Evolutionary conservation across 768 basidiomycete species (phyloP).

Genomic region (Vararia minispora): DNA sequence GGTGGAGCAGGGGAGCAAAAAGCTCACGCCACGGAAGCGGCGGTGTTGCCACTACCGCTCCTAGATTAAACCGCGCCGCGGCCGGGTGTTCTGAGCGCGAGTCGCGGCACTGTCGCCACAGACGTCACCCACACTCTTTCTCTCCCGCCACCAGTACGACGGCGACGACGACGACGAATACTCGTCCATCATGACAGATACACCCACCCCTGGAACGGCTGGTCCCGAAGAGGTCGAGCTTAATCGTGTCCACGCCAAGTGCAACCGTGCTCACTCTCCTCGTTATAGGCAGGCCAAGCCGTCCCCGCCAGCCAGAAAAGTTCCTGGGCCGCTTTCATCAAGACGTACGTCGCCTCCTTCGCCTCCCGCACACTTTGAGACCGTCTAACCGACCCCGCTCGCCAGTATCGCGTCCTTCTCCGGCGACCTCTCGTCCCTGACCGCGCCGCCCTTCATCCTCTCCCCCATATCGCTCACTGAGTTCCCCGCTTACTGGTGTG

Average conservation of each 20-base stretch:
- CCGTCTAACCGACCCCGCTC: conserved; percentile 6
- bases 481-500: conserved; percentile 96
- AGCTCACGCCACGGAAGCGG: too few species aligned
- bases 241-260: not conserved
- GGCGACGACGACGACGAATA: too few species aligned
- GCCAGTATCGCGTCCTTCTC: conserved; percentile 74
- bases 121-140: too few species aligned
- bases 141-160: too few species aligned
- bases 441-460: conserved; percentile 86
- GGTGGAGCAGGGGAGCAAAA: too few species aligned
- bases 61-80: too few species aligned
- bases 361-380: not conserved
- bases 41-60: too few species aligned
- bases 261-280: not conserved
- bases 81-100: too few species aligned
- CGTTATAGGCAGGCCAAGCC: conserved; percentile 30
- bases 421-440: conserved; percentile 77
- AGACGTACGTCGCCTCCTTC: conserved; percentile 49
- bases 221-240: too few species aligned
- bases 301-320: conserved; percentile 77
- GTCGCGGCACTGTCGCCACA: too few species aligned
- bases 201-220: too few species aligned
- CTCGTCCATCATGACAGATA: too few species aligned
- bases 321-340: conserved; percentile 86
- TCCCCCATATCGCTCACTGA: conserved; percentile 87